phyloP scores from a whole-genome alignment of 495 filamentous ascomycete genomes.

The Penicillium mononematosum region DNA sequence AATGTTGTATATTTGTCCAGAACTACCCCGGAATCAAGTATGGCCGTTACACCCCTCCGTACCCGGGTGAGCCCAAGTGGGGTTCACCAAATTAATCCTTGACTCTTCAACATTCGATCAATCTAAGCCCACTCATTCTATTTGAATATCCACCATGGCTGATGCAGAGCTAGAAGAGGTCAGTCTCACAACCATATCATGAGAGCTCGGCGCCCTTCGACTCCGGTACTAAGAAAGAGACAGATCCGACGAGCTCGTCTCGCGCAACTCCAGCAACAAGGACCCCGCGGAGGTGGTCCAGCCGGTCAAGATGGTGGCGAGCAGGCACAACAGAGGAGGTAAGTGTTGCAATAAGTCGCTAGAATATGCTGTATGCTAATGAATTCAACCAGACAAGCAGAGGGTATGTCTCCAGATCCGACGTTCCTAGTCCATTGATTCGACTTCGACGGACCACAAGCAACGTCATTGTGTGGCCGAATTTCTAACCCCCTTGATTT shows the following conservation, averaged over 20 bases:
- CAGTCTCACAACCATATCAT: slow-evolving; percentile 8
- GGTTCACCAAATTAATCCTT: slow-evolving; percentile 16
- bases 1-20: not conserved
- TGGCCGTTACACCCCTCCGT: not conserved
- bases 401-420: slow-evolving; percentile 48
- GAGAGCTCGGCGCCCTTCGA: not conserved
- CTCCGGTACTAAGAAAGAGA: slow-evolving; percentile 6
- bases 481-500: slow-evolving; percentile 11
- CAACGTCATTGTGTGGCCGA: not conserved
- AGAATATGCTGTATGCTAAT: not conserved
- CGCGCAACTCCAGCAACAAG: slow-evolving; percentile 78
- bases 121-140: not conserved
- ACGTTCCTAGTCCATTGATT: not conserved
- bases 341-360: slow-evolving; percentile 15
- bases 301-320: slow-evolving; percentile 41
- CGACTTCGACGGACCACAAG: not conserved
- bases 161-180: slow-evolving; percentile 85
- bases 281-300: slow-evolving; percentile 43
- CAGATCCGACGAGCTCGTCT: slow-evolving; percentile 88
- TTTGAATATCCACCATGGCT: slow-evolving; percentile 56
- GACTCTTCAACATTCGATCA: not conserved
- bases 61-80: slow-evolving; percentile 27
- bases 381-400: slow-evolving; percentile 55
- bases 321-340: slow-evolving; percentile 66
- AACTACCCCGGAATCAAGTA: not conserved